Evolutionary conservation across 2,329 filamentous ascomycete genomes (phyloP).

Genomic region (Zasmidium angulare): DNA sequence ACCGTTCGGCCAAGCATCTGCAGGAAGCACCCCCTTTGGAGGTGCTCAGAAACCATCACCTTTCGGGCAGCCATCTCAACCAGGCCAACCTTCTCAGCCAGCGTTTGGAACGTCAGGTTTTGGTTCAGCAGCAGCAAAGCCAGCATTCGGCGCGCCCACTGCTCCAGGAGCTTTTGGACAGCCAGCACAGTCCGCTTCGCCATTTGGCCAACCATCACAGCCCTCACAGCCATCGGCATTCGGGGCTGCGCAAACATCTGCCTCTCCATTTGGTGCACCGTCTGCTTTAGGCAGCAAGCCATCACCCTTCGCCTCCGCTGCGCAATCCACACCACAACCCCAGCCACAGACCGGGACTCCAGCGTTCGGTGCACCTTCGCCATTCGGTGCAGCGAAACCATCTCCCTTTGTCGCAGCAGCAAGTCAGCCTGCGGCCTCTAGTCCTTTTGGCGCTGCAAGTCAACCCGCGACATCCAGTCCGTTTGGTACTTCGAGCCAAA

Average conservation of each 20-base stretch:
- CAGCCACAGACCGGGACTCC: slow-evolving; percentile 19
- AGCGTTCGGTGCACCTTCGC: slow-evolving; percentile 19
- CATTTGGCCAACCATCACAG: slow-evolving; percentile 12
- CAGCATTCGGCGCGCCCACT: slow-evolving; percentile 42
- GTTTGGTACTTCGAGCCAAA: neutral
- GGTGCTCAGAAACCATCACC: slow-evolving; percentile 23
- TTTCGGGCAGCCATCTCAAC: slow-evolving; percentile 40
- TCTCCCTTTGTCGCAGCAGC: neutral
- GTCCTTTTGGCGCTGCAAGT: neutral
- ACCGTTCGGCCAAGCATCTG: neutral
- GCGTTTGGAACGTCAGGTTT: slow-evolving; percentile 9
- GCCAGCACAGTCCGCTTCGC: slow-evolving; percentile 14
- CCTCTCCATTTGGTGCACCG: slow-evolving; percentile 18
- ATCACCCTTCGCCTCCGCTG: slow-evolving; percentile 18
- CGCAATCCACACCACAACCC: slow-evolving; percentile 14
- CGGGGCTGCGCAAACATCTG: slow-evolving; percentile 7
- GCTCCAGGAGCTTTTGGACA: slow-evolving; percentile 22
- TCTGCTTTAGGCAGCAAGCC: slow-evolving; percentile 35
- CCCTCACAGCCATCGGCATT: slow-evolving; percentile 10
- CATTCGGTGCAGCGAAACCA: slow-evolving; percentile 4
- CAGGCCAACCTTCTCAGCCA: slow-evolving; percentile 5
- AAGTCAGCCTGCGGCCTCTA: neutral
- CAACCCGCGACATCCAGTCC: neutral
- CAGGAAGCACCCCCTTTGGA: slow-evolving; percentile 11
- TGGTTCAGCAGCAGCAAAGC: slow-evolving; percentile 7